Evolutionary conservation across 352 stramenopile species (phyloP).

Genomic region (Salisapilia sapeloensis): DNA sequence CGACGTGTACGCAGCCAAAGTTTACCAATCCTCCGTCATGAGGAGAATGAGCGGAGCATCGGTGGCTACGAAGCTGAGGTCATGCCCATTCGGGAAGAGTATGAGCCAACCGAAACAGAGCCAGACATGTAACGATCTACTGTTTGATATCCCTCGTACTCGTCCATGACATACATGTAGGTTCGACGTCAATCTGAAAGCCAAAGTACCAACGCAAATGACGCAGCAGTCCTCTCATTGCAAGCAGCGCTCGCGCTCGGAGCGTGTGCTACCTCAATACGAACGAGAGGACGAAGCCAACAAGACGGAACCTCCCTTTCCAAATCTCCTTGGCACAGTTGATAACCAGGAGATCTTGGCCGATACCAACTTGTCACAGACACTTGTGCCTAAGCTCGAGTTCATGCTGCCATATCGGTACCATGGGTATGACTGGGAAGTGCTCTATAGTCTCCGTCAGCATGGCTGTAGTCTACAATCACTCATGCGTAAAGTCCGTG

Average conservation of each 20-base stretch:
- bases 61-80: too few relatives aligned
- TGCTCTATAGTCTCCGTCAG: conserved; percentile 40
- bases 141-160: too few relatives aligned
- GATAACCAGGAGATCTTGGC: conserved; percentile 28
- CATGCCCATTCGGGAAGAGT: too few relatives aligned
- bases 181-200: too few relatives aligned
- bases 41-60: too few relatives aligned
- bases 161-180: too few relatives aligned
- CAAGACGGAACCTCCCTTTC: conserved; percentile 14
- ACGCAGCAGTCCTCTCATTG: too few relatives aligned
- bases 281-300: conserved; percentile 14
- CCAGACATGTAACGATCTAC: too few relatives aligned
- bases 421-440: conserved; percentile 45
- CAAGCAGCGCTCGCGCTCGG: conserved; percentile 18
- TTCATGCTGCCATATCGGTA: conserved; percentile 23
- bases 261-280: conserved; percentile 8
- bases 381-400: conserved; percentile 43
- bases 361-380: conserved; percentile 10
- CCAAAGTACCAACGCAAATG: neutral
- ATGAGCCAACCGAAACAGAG: too few relatives aligned
- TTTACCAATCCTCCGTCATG: too few relatives aligned
- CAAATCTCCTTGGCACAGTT: conserved; percentile 24
- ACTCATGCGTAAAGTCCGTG: conserved; percentile 20
- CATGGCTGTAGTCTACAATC: conserved; percentile 53
- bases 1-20: too few relatives aligned